Percentiles rank a stretch among this genome's conserved stretches.
Conservation (phyloP, 495 filamentous ascomycete species). For the Xylaria nigripes region DNA sequence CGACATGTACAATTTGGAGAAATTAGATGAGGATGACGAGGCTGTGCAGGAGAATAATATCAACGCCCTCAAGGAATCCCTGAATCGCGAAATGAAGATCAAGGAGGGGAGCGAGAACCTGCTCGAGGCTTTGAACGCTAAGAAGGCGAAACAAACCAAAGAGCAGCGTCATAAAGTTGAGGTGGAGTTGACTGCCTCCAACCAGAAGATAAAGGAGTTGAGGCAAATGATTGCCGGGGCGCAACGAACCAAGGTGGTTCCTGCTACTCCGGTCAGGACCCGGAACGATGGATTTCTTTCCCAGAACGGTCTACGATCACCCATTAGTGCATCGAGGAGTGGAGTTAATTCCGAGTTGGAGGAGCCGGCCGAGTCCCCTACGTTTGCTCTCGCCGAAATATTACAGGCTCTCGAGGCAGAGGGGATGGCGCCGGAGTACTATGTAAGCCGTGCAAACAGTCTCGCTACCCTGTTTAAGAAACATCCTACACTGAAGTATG, state of each 20-base stretch:
- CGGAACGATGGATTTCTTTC: slow-evolving; percentile 64
- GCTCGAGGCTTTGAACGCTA: slow-evolving; percentile 85
- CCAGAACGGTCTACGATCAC: slow-evolving; percentile 56
- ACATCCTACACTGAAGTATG: slow-evolving; percentile 88
- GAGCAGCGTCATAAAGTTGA: slow-evolving; percentile 84
- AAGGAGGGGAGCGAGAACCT: slow-evolving; percentile 96
- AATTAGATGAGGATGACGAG: slow-evolving; percentile 57
- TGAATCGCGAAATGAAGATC: slow-evolving; percentile 93
- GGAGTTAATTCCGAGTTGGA: slow-evolving; percentile 48
- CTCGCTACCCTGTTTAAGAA: slow-evolving; percentile 88
- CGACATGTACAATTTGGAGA: slow-evolving; percentile 54
- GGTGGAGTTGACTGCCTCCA: slow-evolving; percentile 84
- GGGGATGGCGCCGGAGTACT: slow-evolving; percentile 86
- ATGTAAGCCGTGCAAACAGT: slow-evolving; percentile 83
- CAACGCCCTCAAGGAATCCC: slow-evolving; percentile 63
- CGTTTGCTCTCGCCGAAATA: slow-evolving; percentile 78
- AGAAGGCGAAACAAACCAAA: slow-evolving; percentile 91
- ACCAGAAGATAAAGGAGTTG: slow-evolving; percentile 76
- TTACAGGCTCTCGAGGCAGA: slow-evolving; percentile 79
- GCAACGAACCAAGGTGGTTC: slow-evolving; percentile 51
- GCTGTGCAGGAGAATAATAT: slow-evolving; percentile 62
- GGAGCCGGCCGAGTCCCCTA: slow-evolving; percentile 79
- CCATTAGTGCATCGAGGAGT: slow-evolving; percentile 50
- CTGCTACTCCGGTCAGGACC: slow-evolving; percentile 58
- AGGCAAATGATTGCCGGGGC: slow-evolving; percentile 68